Base-by-base conservation (phyloP, 352 stramenopile species). In the Phytophthora citrophthora region DNA sequence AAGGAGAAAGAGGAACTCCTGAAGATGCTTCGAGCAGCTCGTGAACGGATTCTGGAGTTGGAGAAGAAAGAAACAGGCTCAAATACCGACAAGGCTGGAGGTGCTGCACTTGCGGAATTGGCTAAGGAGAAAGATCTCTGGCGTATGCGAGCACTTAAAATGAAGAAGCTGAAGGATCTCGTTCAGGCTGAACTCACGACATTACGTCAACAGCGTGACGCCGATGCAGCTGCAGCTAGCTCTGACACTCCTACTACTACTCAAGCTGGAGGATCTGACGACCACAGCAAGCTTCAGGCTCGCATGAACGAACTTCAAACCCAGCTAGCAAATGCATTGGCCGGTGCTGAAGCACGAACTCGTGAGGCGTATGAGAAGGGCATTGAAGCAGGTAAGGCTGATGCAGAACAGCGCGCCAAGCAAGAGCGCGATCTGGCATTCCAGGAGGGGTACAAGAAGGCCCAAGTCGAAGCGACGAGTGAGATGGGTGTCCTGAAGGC, bases 121-220 rank as follows among this genome's bases (percentile, higher is more conserved):
- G 64, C 54, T 13, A 89, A 72, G 74, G 79, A 93, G 49, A 83
- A 90, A 58, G 82, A 96, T 44, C 31, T 96, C 20, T 93, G 85
- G 86, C 86, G 85, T 24, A 75, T 83, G 54, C 83, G 86, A 27
- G 85, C 88, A 27, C 69, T 96, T 32, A 91, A 91, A 51, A 94
- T 94, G 85, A 94, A 94, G 47, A 94, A 94, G 54, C 44, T 89
- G 0, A 94, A 94, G 41, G 85, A 94, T 26, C 57, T 89, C 16
- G 68, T 81, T 12, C 82, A 94, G 47, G 51, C 65, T 0, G 85
- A 92, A 26, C 68, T 90, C 4, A 81, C 76, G 18, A 60, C 69
- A 11, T 56, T 86, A 9, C 76, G 79, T 36, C 64, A 77, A 23
- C 61, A 73, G 27, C 53, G 59, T 45, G 68, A 72, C 13, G 46